Percentiles rank a stretch among this genome's conserved stretches.
Evolutionary conservation across 371 early-diverging fungal species (phyloP).

Genomic region (Mucor velutinosus): DNA sequence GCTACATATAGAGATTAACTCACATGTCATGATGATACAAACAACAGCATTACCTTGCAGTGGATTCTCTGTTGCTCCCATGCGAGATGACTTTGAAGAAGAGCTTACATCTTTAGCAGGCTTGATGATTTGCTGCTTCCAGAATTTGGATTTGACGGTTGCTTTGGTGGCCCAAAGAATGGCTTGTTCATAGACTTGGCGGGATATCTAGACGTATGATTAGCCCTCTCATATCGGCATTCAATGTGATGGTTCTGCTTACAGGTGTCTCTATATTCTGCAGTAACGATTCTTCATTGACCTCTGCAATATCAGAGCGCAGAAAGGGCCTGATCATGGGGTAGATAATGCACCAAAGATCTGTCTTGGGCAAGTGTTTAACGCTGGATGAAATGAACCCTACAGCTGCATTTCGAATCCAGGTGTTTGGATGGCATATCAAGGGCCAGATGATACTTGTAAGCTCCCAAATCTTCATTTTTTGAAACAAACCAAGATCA

Average conservation of each 20-base stretch:
- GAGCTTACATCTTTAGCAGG: neutral
- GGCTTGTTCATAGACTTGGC: slow-evolving; percentile 63
- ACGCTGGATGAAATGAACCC: slow-evolving; percentile 73
- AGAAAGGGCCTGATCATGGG: slow-evolving; percentile 77
- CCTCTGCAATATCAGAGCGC: slow-evolving; percentile 63
- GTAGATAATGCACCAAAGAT: slow-evolving; percentile 80
- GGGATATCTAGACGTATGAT: slow-evolving; percentile 32
- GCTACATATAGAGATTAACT: neutral
- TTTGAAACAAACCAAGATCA: slow-evolving; percentile 84
- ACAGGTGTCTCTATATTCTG: slow-evolving; percentile 74
- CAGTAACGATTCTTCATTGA: slow-evolving; percentile 63
- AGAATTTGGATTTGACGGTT: slow-evolving; percentile 52
- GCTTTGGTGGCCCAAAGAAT: slow-evolving; percentile 65
- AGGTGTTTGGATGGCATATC: slow-evolving; percentile 81
- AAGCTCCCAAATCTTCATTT: slow-evolving; percentile 77
- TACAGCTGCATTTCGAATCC: slow-evolving; percentile 81
- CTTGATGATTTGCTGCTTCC: slow-evolving; percentile 47
- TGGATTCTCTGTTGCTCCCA: neutral
- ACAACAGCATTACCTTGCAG: slow-evolving; percentile 1
- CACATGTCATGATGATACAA: neutral
- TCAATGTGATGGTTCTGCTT: slow-evolving; percentile 10
- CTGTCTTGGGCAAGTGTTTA: slow-evolving; percentile 69
- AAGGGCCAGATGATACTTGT: slow-evolving; percentile 71
- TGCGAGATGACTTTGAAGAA: neutral
- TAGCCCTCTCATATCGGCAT: neutral